These are phyloP conservation scores for Misopates orontium DNA, from an alignment of 257 asterid genomes.

Conservation along the genomic window DNA sequence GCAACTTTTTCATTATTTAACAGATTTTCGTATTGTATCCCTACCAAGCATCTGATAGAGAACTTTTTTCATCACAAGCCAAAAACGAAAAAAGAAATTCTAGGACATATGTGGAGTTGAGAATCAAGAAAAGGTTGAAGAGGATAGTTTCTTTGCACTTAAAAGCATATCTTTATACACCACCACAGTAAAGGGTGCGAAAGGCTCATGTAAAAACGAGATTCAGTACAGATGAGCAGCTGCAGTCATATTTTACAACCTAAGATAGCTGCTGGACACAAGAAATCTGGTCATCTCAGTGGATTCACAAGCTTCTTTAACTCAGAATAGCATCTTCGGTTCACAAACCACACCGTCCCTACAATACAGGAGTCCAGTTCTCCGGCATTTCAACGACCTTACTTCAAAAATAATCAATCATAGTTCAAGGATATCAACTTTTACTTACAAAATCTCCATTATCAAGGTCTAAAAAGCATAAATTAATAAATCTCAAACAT, in stretches of 20 bases:
- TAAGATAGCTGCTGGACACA: not conserved
- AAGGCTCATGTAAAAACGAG: not conserved
- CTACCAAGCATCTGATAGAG: not conserved
- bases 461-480: not conserved
- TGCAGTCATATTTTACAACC: not conserved
- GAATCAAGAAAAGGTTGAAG: no score
- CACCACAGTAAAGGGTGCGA: no score
- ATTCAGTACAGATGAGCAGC: not conserved
- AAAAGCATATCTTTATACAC: no score
- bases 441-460: not conserved
- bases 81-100: not conserved
- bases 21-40: not conserved
- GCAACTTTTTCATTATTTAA: conserved; percentile 5
- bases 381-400: not conserved
- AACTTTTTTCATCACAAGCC: not conserved
- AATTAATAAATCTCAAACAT: not conserved
- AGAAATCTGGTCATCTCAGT: not conserved
- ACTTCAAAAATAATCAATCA: conserved; percentile 7
- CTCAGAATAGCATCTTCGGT: conserved; percentile 10
- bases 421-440: not conserved
- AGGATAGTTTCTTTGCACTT: no score
- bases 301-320: not conserved
- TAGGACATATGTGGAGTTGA: not conserved
- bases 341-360: not conserved
- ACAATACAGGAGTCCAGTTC: no score